Evolutionary conservation across 805 yeast species (phyloP).

Genomic region (Naumovozyma castellii): DNA sequence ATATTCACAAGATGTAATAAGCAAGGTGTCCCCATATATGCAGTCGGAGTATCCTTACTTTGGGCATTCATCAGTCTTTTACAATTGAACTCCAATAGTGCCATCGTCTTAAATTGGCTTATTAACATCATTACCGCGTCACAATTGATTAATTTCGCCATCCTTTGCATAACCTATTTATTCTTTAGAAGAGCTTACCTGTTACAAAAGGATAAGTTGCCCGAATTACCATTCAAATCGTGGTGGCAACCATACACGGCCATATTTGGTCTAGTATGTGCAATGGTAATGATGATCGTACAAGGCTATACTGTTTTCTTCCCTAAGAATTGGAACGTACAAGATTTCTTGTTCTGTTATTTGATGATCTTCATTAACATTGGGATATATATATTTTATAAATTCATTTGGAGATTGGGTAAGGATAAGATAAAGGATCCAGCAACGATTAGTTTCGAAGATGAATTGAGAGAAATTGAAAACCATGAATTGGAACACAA

Average conservation of each 20-base stretch:
- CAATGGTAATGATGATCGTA: conserved; percentile 44
- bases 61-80: conserved; percentile 60
- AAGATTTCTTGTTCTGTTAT: conserved; percentile 59
- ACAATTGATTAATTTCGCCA: conserved; percentile 52
- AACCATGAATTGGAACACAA: conserved; percentile 38
- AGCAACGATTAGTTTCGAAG: conserved; percentile 42
- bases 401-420: conserved; percentile 33
- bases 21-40: conserved; percentile 60
- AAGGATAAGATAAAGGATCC: conserved; percentile 39
- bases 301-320: conserved; percentile 66
- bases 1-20: conserved; percentile 52
- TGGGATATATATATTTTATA: conserved; percentile 43
- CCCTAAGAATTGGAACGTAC: conserved; percentile 53
- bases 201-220: conserved; percentile 39
- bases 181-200: conserved; percentile 52
- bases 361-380: conserved; percentile 56
- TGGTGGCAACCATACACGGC: conserved; percentile 55
- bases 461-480: conserved; percentile 50
- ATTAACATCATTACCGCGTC: conserved; percentile 63
- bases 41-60: conserved; percentile 41
- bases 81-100: conserved; percentile 51
- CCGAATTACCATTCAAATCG: conserved; percentile 40
- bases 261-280: conserved; percentile 37
- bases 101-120: conserved; percentile 61
- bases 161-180: conserved; percentile 48